Evolutionary conservation across 169 alveolate species (phyloP).

Genomic region (Plasmodium gonderi): DNA sequence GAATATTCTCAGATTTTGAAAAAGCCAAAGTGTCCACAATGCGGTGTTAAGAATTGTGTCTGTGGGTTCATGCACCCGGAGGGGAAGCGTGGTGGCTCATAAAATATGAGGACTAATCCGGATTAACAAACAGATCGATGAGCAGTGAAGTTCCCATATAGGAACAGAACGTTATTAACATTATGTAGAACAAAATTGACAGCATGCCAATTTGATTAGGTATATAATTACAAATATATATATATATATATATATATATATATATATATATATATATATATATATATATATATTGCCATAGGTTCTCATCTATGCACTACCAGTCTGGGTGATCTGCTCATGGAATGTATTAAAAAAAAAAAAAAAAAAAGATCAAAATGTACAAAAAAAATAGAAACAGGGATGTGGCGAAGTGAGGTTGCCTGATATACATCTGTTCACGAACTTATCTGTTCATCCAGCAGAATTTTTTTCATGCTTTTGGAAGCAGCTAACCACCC

Average conservation of each 20-base stretch:
- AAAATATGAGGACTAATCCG: background rate
- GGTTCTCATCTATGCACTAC: background rate
- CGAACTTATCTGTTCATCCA: too few relatives aligned
- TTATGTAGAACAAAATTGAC: too few relatives aligned
- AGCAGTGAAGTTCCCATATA: too few relatives aligned
- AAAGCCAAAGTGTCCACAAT: slow-evolving; percentile 55
- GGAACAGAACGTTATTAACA: too few relatives aligned
- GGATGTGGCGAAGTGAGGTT: background rate
- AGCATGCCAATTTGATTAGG: too few relatives aligned
- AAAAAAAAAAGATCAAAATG: too few relatives aligned
- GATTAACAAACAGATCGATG: too few relatives aligned
- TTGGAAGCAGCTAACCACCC: too few relatives aligned
- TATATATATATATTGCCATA: background rate
- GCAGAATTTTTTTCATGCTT: too few relatives aligned
- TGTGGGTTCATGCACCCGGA: slow-evolving; percentile 52
- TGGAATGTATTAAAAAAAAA: background rate
- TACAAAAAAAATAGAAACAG: background rate
- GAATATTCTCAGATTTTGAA: slow-evolving; percentile 41
- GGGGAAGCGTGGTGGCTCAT: background rate
- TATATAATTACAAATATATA: too few relatives aligned
- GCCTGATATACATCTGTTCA: background rate
- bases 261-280: background rate
- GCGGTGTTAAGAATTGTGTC: slow-evolving; percentile 63
- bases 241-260: background rate
- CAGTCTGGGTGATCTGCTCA: background rate